Evolutionary conservation across 768 basidiomycete species (phyloP).

Genomic region (Pulveroboletus frians): DNA sequence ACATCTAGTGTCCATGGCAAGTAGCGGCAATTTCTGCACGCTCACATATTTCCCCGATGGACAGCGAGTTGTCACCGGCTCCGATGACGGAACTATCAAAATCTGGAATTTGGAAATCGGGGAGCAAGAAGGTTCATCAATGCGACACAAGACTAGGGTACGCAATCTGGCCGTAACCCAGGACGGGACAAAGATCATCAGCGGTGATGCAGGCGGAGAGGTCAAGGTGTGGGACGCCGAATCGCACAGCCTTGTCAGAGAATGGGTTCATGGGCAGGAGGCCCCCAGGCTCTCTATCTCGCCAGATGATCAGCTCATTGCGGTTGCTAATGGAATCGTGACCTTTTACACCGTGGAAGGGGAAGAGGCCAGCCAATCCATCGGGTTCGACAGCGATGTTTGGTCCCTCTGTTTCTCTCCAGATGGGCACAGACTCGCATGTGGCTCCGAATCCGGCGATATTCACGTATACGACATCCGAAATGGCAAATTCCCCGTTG

Average conservation of each 20-base stretch:
- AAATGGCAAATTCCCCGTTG: background rate
- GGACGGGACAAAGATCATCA: background rate
- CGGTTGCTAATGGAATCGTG: background rate
- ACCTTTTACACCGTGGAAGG: background rate
- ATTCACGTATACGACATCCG: background rate
- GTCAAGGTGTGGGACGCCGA: slow-evolving; percentile 5
- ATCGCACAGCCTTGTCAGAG: background rate
- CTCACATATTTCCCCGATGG: background rate
- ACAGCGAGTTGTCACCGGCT: slow-evolving; percentile 2
- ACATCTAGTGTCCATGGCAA: background rate
- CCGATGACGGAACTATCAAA: background rate
- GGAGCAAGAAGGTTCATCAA: background rate
- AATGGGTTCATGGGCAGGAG: background rate
- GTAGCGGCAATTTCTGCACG: background rate
- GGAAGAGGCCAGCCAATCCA: background rate
- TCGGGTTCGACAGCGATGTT: background rate
- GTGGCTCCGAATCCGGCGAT: no score
- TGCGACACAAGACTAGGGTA: background rate
- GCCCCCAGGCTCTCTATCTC: background rate
- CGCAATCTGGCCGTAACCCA: background rate
- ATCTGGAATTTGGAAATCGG: background rate
- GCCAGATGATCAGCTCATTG: background rate
- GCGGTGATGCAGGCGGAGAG: background rate
- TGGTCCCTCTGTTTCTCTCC: background rate
- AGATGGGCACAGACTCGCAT: background rate